These are phyloP conservation scores for Cryptosporidium ryanae DNA, from an alignment of 169 alveolate genomes.

Conservation along the genomic window DNA sequence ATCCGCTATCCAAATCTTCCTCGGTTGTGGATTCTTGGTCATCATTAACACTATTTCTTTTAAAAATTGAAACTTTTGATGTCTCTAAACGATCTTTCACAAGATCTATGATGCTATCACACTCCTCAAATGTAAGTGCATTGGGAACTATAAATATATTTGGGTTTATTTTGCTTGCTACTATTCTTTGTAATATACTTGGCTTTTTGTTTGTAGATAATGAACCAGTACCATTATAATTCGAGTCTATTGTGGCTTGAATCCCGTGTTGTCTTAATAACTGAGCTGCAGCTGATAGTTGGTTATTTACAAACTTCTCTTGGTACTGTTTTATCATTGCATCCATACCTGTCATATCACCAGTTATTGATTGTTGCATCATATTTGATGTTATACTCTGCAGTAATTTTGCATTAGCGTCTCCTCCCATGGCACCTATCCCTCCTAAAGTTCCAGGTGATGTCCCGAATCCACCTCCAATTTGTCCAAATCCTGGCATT, in stretches of 20 bases:
- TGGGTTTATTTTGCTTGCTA: constrained; percentile 66
- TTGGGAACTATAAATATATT: constrained; percentile 50
- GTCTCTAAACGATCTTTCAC: constrained; percentile 39
- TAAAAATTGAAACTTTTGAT: constrained; percentile 41
- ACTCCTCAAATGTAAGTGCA: constrained; percentile 44
- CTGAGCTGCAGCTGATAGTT: constrained; percentile 64
- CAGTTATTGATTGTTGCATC: background rate
- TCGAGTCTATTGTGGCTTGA: constrained; percentile 31
- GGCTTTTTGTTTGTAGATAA: constrained; percentile 21
- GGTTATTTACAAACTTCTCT: constrained; percentile 32
- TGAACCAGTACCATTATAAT: constrained; percentile 28
- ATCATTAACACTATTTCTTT: constrained; percentile 5
- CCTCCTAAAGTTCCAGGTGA: constrained; percentile 21
- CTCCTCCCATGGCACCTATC: background rate
- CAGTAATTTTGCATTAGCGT: background rate
- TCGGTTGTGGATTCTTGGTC: background rate
- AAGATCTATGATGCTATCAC: constrained; percentile 24
- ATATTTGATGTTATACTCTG: background rate
- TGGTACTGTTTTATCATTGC: constrained; percentile 61
- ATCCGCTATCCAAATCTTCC: constrained; percentile 22
- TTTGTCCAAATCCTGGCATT: background rate
- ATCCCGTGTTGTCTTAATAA: constrained; percentile 71
- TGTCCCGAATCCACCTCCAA: background rate
- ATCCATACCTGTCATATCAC: constrained; percentile 21
- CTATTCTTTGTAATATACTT: constrained; percentile 49